These are phyloP conservation scores for Aspergillus conjunctus DNA, from an alignment of 495 filamentous ascomycete genomes.

Conservation along the genomic window DNA sequence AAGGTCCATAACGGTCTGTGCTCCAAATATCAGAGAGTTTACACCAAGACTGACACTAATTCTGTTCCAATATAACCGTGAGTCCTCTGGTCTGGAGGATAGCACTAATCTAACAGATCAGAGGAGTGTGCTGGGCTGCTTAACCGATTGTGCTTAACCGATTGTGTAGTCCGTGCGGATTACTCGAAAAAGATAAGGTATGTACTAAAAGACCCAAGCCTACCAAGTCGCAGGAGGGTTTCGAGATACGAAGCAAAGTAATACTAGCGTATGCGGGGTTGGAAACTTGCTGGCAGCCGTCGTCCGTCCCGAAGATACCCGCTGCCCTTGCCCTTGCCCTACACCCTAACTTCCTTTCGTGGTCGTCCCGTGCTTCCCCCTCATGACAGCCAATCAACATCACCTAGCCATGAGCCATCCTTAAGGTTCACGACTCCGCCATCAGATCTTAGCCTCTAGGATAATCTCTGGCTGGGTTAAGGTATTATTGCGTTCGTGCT, in stretches of 20 bases:
- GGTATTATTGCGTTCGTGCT: neutral
- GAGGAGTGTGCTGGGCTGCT: neutral
- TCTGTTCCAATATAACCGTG: neutral
- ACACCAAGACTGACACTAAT: too few relatives aligned
- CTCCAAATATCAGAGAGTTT: too few relatives aligned
- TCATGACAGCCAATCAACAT: neutral
- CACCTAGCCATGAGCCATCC: too few relatives aligned
- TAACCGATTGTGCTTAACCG: neutral
- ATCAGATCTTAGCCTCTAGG: too few relatives aligned
- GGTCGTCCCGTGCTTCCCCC: conserved; percentile 2
- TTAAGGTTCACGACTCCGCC: neutral
- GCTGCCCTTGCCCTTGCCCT: conserved; percentile 31
- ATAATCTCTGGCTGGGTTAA: neutral
- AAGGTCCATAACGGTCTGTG: too few relatives aligned
- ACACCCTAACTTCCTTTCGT: conserved; percentile 20
- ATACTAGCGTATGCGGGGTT: conserved; percentile 5
- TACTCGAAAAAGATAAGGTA: conserved; percentile 6
- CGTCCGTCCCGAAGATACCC: neutral
- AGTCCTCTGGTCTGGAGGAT: too few relatives aligned
- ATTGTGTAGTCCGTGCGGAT: neutral
- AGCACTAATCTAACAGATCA: too few relatives aligned
- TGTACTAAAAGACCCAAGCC: neutral
- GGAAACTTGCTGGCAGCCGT: neutral
- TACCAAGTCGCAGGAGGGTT: neutral
- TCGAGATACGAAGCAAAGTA: conserved; percentile 1